Evolutionary conservation across 2,329 filamentous ascomycete species (phyloP), one percentile per base, ranked within the genome.

Genomic region (Fulvia fulva): DNA sequence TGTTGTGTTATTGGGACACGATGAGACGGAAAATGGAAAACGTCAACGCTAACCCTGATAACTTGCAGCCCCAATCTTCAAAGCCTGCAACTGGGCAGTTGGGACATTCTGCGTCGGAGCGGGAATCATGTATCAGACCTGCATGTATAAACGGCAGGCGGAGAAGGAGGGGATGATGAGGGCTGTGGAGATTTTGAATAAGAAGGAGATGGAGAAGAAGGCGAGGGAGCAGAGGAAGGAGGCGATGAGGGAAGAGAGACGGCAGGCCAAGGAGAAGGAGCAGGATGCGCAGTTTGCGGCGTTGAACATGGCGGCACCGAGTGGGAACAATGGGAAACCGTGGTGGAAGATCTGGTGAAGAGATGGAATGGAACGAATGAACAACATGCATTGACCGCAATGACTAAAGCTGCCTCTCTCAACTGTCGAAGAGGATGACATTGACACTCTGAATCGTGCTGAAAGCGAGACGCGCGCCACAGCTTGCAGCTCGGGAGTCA

Each of bases 101-200:
- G 89, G 86, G 6, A 81, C 85, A 34, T 96, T 94, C 72, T 79
- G 87, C 23, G 71, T 88, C 21, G 83, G 83, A 6, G 87, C 88
- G n/a, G 78, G 88, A 49, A 81, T 82, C 28, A 87, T 87, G 52
- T 94, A 91, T 75, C 90, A 97, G 75, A 91, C 88, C 69, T 97
- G 93, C 76, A 86, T 91, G 69, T 87, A 86, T 65, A 82, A 83
- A 61, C 82, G 91, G 59, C 80, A 83, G 50, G 81, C 87, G 60
- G 93, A 97, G 75, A 84, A 87, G 67, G 84, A 87, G 61, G 88
- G 90, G 62, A 93, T 99, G 86, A 88, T 89, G 73, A 81, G 91
- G 64, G 89, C 89, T 3, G 87, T 96, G 56, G 90, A 96, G 71
- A 84, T 94, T 58, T 87, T 93, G 73, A 86, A 88, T 69, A 80